Base-by-base conservation (phyloP, 345 rosid genomes). In the Murraya koenigii region DNA sequence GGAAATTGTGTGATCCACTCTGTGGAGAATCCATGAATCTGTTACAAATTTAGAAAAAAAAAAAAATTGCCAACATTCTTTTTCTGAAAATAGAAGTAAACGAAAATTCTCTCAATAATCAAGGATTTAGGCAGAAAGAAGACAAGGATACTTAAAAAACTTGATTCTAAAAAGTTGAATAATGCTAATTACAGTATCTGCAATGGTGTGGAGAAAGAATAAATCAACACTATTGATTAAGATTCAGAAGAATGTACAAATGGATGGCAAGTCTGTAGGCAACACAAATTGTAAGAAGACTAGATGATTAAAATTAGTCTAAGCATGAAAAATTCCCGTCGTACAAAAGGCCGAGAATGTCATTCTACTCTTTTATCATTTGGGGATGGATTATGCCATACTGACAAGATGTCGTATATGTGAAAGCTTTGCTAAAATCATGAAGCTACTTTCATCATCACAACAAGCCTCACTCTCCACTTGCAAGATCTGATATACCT, bases 301-400 rank as follows among this genome's bases (percentile, higher is more conserved):
- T 28, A 76, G 55, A 74, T 30, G 74, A 33, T 65, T 76, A 67
- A 58, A 63, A 72, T 74, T 73, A 75, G 75, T 33, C 64, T 8
- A 71, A 71, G 72, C 69, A 78, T 52, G 52, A 39, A 79, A 81
- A 76, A 67, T 82, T 80, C 83, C 87, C 86, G 55, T 65, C 78
- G 72, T n/a, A 75, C 74, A 68, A 82, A 80, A 79, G 71, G 32
- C 71, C 10, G 80, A 82, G 85, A 76, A 82, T 61, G 25, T 63
- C 79, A 76, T 71, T 75, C 68, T 77, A 81, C 60, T 77, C 76
- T 62, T 68, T 49, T 44, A 75, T 75, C 54, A 74, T 72, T 74
- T 72, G n/a, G 33, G 68, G 68, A 44, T 11, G 49, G 39, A 60
- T 63, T 58, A 52, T 58, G 66, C 35, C 66, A 72, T 65, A 77